Base-by-base conservation (phyloP, 1,284 basidiomycete genomes). In the Dichomitus squalens region DNA sequence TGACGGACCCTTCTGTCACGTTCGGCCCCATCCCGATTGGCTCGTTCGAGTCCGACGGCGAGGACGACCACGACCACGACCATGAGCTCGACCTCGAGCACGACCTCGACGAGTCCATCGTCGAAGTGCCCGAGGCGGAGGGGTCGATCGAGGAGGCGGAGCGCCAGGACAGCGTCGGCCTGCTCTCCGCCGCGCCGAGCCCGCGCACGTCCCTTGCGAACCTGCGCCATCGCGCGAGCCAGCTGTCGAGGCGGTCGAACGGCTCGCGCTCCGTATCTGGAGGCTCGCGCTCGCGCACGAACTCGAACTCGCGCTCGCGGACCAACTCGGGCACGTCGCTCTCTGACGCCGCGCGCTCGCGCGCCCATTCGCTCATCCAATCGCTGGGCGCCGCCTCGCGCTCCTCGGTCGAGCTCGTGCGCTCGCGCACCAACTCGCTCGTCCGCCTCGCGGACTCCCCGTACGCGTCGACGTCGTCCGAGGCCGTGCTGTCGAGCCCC, bases 101-200 rank as follows among this genome's bases (percentile, higher is more conserved):
- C 27, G 65, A 66, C 25, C 68, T 68, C 23, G 74, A 76, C 41
- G 70, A 69, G 8, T 79, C 76, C 33, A 77, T 78, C 70, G 75
- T 82, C 73, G 81, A 81, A 57, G 77, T 81, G 38, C 79, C 79
- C 1, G 81, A 79, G 55, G 78, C 79, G 9, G 81, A 83, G 55
- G 81, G 80, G 4, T 79, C 79, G 7, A 74, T 83, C 31, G 85
- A 85, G 60, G 82, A 79, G 49, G 85, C 79, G 9, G 88, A 92
- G 69, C 78, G 79, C 31, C 87, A 90, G 49, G 89, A 92, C 65
- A 80, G 80, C 50, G 84, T 92, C 48, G 90, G 88, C 14, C 66
- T 79, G 12, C 73, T 92, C 53, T 80, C 79, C 53, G 70, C 75
- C 39, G 74, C 72, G 2, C 78, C 80, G 12, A 86, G 84, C 64